Evolutionary conservation across 192 early-diverging fungal species (phyloP).

Genomic region (Coemansia sp.): DNA sequence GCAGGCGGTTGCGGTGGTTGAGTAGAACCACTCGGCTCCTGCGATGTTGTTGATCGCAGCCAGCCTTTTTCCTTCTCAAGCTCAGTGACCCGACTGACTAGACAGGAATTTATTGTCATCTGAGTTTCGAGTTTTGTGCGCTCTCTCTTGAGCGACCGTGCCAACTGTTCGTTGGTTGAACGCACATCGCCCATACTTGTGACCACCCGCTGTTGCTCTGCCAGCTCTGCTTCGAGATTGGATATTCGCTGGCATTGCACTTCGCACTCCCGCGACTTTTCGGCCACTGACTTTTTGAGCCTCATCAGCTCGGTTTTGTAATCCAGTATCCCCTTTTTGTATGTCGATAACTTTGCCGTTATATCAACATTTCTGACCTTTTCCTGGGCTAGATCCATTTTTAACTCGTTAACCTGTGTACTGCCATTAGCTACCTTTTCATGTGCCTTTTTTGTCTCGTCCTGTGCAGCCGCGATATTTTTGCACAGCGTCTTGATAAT

Average conservation of each 20-base stretch:
- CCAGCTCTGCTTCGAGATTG: conserved; percentile 15
- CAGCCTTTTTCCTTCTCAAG: background rate
- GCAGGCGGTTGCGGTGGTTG: background rate
- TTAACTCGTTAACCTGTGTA: background rate
- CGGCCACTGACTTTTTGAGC: conserved; percentile 25
- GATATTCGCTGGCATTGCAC: conserved; percentile 3
- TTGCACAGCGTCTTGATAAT: conserved; percentile 11
- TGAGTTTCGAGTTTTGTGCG: conserved; percentile 21
- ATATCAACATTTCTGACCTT: background rate
- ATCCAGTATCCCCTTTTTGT: conserved; percentile 18
- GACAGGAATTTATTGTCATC: conserved; percentile 6
- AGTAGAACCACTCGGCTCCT: background rate
- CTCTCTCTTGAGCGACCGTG: conserved; percentile 36
- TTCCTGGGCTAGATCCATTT: background rate
- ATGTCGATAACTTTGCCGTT: background rate
- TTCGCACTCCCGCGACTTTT: conserved; percentile 29
- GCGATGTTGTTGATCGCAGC: background rate
- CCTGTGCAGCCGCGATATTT: conserved; percentile 26
- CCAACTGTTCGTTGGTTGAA: conserved; percentile 35
- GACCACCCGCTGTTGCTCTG: conserved; percentile 40
- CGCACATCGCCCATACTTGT: conserved; percentile 40
- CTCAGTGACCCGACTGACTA: conserved; percentile 22
- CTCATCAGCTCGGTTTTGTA: conserved; percentile 7
- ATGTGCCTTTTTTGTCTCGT: conserved; percentile 18
- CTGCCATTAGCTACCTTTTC: background rate